Conservation (phyloP, 176 grass and related monocot species). For the Zea luxurians region DNA sequence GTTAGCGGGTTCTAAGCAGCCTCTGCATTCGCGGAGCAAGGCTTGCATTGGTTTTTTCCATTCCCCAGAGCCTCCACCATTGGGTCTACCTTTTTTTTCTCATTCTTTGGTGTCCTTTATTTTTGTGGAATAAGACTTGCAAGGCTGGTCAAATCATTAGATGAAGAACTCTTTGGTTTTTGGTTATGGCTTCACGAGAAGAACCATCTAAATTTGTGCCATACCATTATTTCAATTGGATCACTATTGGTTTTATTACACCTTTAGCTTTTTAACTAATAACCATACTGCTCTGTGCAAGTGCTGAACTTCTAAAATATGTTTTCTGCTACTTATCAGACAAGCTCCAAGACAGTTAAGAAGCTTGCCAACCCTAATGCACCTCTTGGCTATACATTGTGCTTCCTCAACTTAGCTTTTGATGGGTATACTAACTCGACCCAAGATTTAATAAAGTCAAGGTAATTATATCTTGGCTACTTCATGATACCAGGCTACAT, state of each 20-base stretch:
- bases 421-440: slow-evolving; percentile 98
- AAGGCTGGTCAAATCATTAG: slow-evolving; percentile 6
- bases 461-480: slow-evolving; percentile 40
- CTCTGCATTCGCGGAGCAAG: no score
- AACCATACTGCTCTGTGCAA: background rate
- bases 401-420: slow-evolving; percentile 98
- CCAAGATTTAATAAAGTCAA: slow-evolving; percentile 94
- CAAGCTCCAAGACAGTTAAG: slow-evolving; percentile 96
- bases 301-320: slow-evolving; percentile 10
- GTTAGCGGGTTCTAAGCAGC: no score
- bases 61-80: no score
- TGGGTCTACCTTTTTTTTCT: no score
- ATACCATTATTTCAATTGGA: background rate
- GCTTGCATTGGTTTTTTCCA: no score
- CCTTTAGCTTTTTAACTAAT: background rate
- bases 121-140: background rate
- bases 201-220: background rate
- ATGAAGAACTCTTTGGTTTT: background rate
- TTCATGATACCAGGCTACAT: background rate
- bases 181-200: background rate
- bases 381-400: slow-evolving; percentile 83
- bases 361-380: slow-evolving; percentile 98
- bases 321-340: slow-evolving; percentile 51
- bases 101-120: background rate
- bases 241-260: background rate